Evolutionary conservation across 1,139 yeast genomes (phyloP), one percentile per base, ranked within the genome.

Genomic region (Yamadazyma atmosphaerica): DNA sequence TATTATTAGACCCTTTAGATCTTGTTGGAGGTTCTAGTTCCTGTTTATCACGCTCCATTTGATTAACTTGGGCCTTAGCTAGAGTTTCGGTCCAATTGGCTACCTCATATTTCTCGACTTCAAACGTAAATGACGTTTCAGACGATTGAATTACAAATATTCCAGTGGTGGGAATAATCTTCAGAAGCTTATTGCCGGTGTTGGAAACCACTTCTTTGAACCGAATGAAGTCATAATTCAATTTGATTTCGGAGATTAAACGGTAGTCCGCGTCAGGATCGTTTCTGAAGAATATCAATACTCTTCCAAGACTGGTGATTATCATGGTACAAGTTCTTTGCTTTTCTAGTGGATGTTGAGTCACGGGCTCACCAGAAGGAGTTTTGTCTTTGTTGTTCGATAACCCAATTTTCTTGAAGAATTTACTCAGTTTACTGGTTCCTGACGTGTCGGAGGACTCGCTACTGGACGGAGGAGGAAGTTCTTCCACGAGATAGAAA

Each of bases 291-390:
- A 81, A 75, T 2, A 81, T 51, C 38, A 81, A 58, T 0, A 74
- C 77, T 39, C 86, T 61, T 2, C 86, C 86, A 50, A 69, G 73
- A 1, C 77, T 65, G 1, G 86, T 81, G 1, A 79, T 61, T 15
- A 81, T 48, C 50, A 79, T 52, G 0, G 81, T 71, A 44, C 83
- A 68, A 2, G 71, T 56, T 33, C 65, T 55, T 4, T 63, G 56
- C 40, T 61, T 68, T 2, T 68, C 74, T 29, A 69, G 51, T 3
- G 70, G 63, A 38, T 59, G 60, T 22, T 50, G 55, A 19, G 52
- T 50, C 2, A 38, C 36, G n/a, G 49, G 41, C 22, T 50, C 56
- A 30, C 12, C 19, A n/a, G 33, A 30, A 30, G 7, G n/a, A 30
- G 9, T 30, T 18, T 30, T 30, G 4, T 30, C 33, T 15, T 56